phyloP scores from a whole-genome alignment of 768 basidiomycete genomes.

The Guyanaporus albipodus region DNA sequence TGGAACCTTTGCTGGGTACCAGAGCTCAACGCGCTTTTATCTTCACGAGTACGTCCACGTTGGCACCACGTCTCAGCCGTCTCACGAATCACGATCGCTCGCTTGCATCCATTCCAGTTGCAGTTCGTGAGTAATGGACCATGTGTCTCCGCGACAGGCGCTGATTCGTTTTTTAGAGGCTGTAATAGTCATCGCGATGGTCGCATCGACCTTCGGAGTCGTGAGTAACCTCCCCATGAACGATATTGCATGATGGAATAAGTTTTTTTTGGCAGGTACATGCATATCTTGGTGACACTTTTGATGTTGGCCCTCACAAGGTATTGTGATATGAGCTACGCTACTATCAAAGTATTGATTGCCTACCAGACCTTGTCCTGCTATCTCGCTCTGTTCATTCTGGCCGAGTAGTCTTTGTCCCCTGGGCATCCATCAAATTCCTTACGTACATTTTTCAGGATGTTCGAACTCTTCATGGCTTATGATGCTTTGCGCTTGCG shows the following conservation, averaged over 20 bases:
- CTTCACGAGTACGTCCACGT: constrained; percentile 51
- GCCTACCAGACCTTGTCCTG: constrained; percentile 66
- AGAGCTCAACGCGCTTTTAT: constrained; percentile 71
- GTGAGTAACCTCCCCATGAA: constrained; percentile 35
- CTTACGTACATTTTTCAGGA: constrained; percentile 36
- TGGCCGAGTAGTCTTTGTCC: constrained; percentile 61
- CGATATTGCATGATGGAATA: constrained; percentile 2
- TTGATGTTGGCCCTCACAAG: constrained; percentile 44
- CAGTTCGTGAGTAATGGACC: constrained; percentile 59
- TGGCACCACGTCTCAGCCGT: constrained; percentile 1
- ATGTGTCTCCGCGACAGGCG: too few species aligned
- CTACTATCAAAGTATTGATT: constrained; percentile 10
- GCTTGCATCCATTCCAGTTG: constrained; percentile 35
- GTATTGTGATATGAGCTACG: constrained; percentile 27
- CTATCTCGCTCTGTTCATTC: constrained; percentile 78
- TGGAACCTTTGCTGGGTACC: constrained; percentile 69
- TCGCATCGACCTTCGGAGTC: constrained; percentile 63
- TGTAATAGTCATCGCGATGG: constrained; percentile 68
- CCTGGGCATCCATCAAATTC: not conserved
- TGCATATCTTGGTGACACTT: constrained; percentile 21
- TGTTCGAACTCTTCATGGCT: constrained; percentile 78
- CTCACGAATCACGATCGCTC: constrained; percentile 9
- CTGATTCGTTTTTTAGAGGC: constrained; percentile 50
- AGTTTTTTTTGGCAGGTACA: constrained; percentile 44
- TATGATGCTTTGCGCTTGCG: constrained; percentile 77